These are phyloP conservation scores for Tetrahymena elliotti DNA, from an alignment of 73 alveolate genomes.

Conservation along the genomic window DNA sequence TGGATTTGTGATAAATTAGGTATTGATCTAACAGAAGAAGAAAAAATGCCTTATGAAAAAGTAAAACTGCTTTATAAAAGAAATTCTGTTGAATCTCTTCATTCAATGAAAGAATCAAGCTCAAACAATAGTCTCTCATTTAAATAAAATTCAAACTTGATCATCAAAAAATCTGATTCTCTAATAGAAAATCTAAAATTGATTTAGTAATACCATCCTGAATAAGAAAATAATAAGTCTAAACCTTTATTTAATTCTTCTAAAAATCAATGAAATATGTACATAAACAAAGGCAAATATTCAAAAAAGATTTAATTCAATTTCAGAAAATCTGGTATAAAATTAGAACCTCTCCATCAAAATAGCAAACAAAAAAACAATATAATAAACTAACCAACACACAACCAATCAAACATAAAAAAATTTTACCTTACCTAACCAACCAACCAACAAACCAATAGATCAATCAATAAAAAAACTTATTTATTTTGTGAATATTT, in stretches of 20 bases:
- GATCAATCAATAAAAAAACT: neutral
- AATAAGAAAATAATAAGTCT: neutral
- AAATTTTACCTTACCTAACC: too few species aligned
- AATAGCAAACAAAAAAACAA: too few species aligned
- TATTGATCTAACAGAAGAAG: neutral
- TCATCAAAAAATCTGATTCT: neutral
- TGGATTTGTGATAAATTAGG: constrained; percentile 8
- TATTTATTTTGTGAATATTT: neutral
- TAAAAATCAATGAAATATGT: neutral
- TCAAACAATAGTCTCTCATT: neutral
- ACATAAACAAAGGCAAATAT: neutral
- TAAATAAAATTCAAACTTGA: neutral
- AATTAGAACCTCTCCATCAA: too few species aligned
- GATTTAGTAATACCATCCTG: neutral
- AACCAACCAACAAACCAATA: too few species aligned
- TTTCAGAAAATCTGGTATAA: neutral
- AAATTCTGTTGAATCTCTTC: neutral
- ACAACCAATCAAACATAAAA: too few species aligned
- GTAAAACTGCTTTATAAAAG: neutral
- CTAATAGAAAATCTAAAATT: neutral
- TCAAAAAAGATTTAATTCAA: neutral
- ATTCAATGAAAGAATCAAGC: neutral
- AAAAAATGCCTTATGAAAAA: neutral
- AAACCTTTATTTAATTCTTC: neutral
- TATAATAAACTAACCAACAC: too few species aligned